Conservation (phyloP, 208 protist species). For the Leishmania arabica region DNA sequence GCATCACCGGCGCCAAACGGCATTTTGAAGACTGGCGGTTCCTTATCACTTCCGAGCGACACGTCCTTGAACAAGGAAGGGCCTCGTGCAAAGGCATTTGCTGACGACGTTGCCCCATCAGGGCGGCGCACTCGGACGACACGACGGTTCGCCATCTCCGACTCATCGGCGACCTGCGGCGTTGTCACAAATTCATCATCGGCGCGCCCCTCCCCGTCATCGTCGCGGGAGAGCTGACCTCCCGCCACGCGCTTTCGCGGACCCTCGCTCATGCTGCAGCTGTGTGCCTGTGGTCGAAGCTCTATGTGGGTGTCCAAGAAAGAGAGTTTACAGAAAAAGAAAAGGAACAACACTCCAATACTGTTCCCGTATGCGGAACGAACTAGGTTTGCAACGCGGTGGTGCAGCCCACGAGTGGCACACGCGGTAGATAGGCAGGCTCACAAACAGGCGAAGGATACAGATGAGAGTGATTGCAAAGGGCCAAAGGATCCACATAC, state of each 20-base stretch:
- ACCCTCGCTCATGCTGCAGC: constrained; percentile 19
- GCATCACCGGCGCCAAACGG: constrained; percentile 18
- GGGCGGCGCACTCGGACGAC: constrained; percentile 55
- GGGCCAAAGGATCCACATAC: background rate
- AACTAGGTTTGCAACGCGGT: background rate
- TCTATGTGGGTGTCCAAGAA: background rate
- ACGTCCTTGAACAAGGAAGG: constrained; percentile 49
- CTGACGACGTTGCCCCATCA: constrained; percentile 1
- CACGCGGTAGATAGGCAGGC: background rate
- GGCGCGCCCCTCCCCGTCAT: constrained; percentile 33
- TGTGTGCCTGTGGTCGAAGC: background rate
- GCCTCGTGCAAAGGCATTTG: background rate
- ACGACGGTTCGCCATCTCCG: constrained; percentile 70
- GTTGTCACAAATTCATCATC: constrained; percentile 55
- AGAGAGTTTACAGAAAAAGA: background rate
- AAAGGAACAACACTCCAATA: background rate
- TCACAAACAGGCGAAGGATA: background rate
- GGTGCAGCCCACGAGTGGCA: background rate
- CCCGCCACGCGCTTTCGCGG: constrained; percentile 41
- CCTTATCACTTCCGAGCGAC: constrained; percentile 9
- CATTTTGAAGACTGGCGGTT: constrained; percentile 10
- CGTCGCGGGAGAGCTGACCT: constrained; percentile 32
- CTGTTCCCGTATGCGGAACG: background rate
- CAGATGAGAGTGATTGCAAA: background rate
- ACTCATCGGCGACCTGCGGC: constrained; percentile 51